phyloP scores from a whole-genome alignment of 192 early-diverging fungal species.

The Linnemannia hyalina region DNA sequence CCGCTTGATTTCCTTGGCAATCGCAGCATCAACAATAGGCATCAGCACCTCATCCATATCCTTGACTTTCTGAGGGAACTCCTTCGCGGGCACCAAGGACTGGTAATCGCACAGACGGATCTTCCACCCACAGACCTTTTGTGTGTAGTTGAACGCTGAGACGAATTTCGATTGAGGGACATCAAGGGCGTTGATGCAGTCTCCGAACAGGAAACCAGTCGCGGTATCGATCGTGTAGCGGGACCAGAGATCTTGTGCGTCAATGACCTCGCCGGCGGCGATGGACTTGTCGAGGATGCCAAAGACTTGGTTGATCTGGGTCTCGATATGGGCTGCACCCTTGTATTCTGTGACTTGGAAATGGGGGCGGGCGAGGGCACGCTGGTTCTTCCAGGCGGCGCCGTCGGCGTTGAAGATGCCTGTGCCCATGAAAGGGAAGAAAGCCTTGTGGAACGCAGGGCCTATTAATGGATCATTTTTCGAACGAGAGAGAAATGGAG shows the following conservation, averaged over 20 bases:
- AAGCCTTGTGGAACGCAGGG: conserved; percentile 51
- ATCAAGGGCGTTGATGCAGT: conserved; percentile 44
- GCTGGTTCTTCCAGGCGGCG: conserved; percentile 54
- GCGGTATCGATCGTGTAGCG: conserved; percentile 56
- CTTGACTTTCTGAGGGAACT: conserved; percentile 56
- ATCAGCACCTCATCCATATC: conserved; percentile 48
- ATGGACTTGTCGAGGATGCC: conserved; percentile 43
- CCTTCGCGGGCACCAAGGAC: conserved; percentile 13
- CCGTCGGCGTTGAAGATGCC: conserved; percentile 57
- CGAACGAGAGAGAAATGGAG: background rate
- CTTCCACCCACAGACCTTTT: conserved; percentile 57
- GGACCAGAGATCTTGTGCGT: conserved; percentile 54
- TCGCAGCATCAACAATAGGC: conserved; percentile 47
- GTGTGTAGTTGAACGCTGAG: conserved; percentile 50
- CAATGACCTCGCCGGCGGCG: conserved; percentile 27
- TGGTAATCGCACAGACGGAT: conserved; percentile 55
- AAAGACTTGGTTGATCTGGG: conserved; percentile 55
- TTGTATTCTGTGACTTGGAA: conserved; percentile 58
- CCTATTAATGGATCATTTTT: conserved; percentile 3
- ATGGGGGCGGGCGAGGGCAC: conserved; percentile 52
- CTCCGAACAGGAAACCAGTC: conserved; percentile 51
- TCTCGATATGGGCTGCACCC: conserved; percentile 55
- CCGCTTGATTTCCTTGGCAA: conserved; percentile 39
- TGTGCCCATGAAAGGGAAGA: conserved; percentile 56
- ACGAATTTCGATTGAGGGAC: conserved; percentile 53